Evolutionary conservation across 176 grass and related monocot genomes (phyloP).

Genomic region (Urochloa ruziziensis): DNA sequence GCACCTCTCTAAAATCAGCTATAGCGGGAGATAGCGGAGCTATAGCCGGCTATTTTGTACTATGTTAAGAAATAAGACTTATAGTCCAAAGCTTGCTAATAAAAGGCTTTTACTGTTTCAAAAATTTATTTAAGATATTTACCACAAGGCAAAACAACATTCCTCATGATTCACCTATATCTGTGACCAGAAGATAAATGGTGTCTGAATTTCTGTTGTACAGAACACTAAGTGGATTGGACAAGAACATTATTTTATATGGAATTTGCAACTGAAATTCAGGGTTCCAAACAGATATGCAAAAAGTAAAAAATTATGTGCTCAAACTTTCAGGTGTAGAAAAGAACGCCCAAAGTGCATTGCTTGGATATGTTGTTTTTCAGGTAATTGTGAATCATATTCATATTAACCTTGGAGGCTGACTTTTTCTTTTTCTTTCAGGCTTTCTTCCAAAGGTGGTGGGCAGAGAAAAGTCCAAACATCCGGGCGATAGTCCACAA

Average conservation of each 20-base stretch:
- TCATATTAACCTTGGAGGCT: constrained; percentile 1
- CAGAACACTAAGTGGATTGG: neutral
- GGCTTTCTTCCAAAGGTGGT: constrained; percentile 99
- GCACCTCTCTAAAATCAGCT: too few relatives aligned
- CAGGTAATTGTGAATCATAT: constrained; percentile 11
- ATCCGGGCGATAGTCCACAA: constrained; percentile 53
- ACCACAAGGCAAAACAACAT: too few relatives aligned
- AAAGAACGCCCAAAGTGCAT: neutral
- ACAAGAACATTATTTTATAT: neutral
- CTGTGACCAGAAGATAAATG: too few relatives aligned
- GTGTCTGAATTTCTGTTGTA: too few relatives aligned
- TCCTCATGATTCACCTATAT: neutral
- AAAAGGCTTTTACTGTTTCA: too few relatives aligned
- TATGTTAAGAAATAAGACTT: too few relatives aligned
- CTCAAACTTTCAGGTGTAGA: neutral
- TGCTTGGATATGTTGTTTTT: neutral
- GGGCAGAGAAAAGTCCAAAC: constrained; percentile 66
- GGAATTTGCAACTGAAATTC: neutral
- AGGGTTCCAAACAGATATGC: neutral
- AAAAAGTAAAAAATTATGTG: neutral
- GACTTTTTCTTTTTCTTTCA: constrained; percentile 36
- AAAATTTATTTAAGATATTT: too few relatives aligned
- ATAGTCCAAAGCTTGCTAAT: neutral
- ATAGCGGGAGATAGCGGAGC: too few relatives aligned
- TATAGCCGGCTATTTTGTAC: too few relatives aligned